Evolutionary conservation across 2,329 filamentous ascomycete species (phyloP).

Genomic region (Trichocomaceae sp.): DNA sequence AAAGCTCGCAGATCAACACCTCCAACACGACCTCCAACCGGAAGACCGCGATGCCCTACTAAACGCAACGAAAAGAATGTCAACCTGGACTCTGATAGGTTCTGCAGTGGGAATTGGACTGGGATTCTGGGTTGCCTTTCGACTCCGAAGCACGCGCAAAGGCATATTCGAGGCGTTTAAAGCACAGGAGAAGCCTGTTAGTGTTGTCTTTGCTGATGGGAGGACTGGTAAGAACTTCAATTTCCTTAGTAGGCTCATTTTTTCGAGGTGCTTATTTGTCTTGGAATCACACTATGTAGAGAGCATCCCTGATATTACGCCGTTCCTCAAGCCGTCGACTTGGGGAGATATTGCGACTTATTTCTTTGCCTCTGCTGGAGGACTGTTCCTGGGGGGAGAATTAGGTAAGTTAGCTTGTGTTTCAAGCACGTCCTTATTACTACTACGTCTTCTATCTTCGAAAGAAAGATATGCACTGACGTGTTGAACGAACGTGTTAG

Average conservation of each 20-base stretch:
- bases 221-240: slow-evolving; percentile 42
- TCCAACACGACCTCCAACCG: slow-evolving; percentile 52
- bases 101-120: slow-evolving; percentile 55
- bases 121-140: slow-evolving; percentile 52
- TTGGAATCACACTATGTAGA: slow-evolving; percentile 38
- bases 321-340: slow-evolving; percentile 50
- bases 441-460: not conserved
- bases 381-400: slow-evolving; percentile 60
- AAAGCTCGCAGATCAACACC: slow-evolving; percentile 52
- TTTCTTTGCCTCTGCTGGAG: slow-evolving; percentile 55
- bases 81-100: slow-evolving; percentile 51
- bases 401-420: slow-evolving; percentile 22
- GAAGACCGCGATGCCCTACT: slow-evolving; percentile 54
- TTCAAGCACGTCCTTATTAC: not conserved
- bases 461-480: not conserved
- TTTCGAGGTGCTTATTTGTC: not conserved
- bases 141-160: slow-evolving; percentile 49
- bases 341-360: slow-evolving; percentile 58
- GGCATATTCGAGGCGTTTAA: slow-evolving; percentile 58
- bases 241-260: not conserved
- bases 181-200: slow-evolving; percentile 54
- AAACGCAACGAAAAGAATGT: slow-evolving; percentile 50
- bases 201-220: slow-evolving; percentile 57
- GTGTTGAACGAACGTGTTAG: slow-evolving; percentile 21
- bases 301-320: slow-evolving; percentile 55